A percentile compares a stretch with the other conserved stretches of the same genome.
Conservation (phyloP, 441 rosid species). For the Geranium incanum region DNA sequence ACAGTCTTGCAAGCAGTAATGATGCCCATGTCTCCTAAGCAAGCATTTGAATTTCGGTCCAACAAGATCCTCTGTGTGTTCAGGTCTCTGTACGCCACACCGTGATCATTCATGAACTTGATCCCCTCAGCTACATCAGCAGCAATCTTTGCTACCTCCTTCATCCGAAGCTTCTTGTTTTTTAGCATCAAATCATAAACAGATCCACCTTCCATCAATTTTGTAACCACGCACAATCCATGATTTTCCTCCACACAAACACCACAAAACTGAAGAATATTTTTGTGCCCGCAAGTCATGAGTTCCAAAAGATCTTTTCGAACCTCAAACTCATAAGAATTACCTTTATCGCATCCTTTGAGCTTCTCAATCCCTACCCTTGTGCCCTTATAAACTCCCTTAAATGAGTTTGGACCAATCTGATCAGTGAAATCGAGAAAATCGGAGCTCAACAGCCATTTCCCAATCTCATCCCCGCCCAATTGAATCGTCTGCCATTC, state of each 20-base stretch:
- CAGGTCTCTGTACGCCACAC: conserved; percentile 69
- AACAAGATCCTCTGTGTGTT: conserved; percentile 65
- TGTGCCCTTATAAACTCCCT: conserved; percentile 67
- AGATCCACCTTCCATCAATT: conserved; percentile 88
- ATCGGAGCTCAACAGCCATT: conserved; percentile 73
- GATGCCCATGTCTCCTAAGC: conserved; percentile 82
- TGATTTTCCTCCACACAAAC: conserved; percentile 81
- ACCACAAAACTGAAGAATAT: conserved; percentile 67
- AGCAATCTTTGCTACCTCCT: conserved; percentile 67
- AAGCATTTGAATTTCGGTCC: conserved; percentile 79
- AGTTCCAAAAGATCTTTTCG: conserved; percentile 72
- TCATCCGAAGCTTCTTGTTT: conserved; percentile 72
- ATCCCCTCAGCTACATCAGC: conserved; percentile 71
- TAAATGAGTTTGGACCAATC: conserved; percentile 52
- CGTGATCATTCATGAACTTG: conserved; percentile 77
- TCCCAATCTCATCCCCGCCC: conserved; percentile 61
- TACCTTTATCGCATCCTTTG: conserved; percentile 93
- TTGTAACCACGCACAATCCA: conserved; percentile 77
- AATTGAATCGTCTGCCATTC: conserved; percentile 83
- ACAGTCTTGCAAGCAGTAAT: conserved; percentile 77
- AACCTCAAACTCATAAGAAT: conserved; percentile 69
- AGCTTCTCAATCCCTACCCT: conserved; percentile 79
- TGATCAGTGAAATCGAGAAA: conserved; percentile 68
- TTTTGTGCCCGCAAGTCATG: conserved; percentile 88
- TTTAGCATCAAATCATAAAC: conserved; percentile 62